Percentiles rank a stretch among this genome's conserved stretches.
phyloP scores from a whole-genome alignment of 208 protist genomes.

The Acanthamoeba royreba region DNA sequence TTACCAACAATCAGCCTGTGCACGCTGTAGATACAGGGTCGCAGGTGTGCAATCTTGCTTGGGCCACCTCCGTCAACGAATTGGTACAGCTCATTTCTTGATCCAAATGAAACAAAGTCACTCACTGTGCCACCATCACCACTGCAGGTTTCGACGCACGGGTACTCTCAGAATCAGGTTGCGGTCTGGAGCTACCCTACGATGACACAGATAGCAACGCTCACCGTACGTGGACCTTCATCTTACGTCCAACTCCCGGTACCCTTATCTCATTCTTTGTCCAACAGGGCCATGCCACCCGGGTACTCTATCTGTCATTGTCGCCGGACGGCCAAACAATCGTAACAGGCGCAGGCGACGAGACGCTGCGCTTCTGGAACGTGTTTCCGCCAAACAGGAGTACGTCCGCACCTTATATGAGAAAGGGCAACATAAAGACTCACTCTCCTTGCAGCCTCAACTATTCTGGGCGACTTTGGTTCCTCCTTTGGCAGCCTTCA shows the following conservation, averaged over 20 bases:
- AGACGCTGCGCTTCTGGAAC: slow-evolving; percentile 95
- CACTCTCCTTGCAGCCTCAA: neutral
- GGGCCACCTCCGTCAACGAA: slow-evolving; percentile 79
- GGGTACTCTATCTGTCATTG: slow-evolving; percentile 83
- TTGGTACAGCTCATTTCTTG: slow-evolving; percentile 60
- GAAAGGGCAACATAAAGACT: no score
- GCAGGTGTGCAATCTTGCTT: slow-evolving; percentile 75
- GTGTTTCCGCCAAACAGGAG: neutral
- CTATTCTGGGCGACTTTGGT: neutral
- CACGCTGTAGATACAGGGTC: slow-evolving; percentile 29
- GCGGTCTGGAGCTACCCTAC: slow-evolving; percentile 76
- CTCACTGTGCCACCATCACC: neutral
- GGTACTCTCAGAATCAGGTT: slow-evolving; percentile 83
- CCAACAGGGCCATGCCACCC: neutral
- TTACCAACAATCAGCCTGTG: neutral
- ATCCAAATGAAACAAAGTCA: neutral
- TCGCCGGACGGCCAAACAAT: slow-evolving; percentile 84
- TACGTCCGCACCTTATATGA: neutral
- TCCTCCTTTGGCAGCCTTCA: neutral
- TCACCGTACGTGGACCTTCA: slow-evolving; percentile 76
- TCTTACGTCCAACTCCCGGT: neutral
- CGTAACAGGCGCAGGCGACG: slow-evolving; percentile 96
- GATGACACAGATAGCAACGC: slow-evolving; percentile 74
- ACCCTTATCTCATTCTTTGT: neutral
- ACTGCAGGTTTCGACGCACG: slow-evolving; percentile 69